Conservation (phyloP, 306 rosid species). For the Coriaria nepalensis region DNA sequence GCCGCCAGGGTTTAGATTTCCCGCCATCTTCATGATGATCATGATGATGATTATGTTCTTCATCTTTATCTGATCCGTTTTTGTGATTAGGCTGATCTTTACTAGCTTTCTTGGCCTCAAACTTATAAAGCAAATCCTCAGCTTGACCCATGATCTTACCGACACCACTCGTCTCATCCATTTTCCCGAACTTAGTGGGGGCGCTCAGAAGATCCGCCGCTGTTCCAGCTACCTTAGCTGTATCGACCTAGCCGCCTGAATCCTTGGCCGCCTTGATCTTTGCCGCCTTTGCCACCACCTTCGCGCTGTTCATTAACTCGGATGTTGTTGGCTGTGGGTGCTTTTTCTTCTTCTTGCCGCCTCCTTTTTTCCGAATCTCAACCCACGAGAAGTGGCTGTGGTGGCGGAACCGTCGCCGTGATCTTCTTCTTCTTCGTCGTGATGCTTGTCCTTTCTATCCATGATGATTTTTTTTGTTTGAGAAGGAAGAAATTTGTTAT, state of each 20-base stretch:
- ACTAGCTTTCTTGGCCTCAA: background rate
- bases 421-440: too few relatives aligned
- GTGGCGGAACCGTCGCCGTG: too few relatives aligned
- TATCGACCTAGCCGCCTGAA: background rate
- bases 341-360: background rate
- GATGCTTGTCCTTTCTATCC: too few relatives aligned
- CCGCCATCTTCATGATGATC: too few relatives aligned
- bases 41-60: too few relatives aligned
- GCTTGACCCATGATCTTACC: constrained; percentile 5
- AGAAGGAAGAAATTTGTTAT: too few relatives aligned
- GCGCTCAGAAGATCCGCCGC: constrained; percentile 12
- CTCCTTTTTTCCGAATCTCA: too few relatives aligned
- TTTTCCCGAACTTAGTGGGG: constrained; percentile 7
- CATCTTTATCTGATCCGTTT: too few relatives aligned
- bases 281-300: constrained; percentile 12
- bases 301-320: constrained; percentile 11
- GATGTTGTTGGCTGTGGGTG: background rate
- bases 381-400: too few relatives aligned
- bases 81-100: background rate
- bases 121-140: constrained; percentile 8
- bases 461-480: too few relatives aligned
- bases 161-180: constrained; percentile 1
- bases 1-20: too few relatives aligned
- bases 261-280: background rate
- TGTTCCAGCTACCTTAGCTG: constrained; percentile 6